Conservation (phyloP, 208 protist genomes). For the Acanthamoeba castellanii region DNA sequence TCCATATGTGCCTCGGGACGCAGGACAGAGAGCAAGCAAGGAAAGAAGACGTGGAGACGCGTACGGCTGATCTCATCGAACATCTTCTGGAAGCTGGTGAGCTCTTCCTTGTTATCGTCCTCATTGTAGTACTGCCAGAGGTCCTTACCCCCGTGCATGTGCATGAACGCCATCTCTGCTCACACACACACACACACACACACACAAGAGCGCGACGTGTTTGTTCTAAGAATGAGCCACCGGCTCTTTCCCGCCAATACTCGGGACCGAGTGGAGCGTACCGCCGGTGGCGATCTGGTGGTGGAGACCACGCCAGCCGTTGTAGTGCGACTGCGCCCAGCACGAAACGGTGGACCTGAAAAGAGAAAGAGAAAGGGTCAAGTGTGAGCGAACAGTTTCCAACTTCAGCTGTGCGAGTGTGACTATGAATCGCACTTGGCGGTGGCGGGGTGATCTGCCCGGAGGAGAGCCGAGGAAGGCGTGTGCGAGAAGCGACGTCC, state of each 20-base stretch:
- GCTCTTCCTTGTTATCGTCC: conserved; percentile 47
- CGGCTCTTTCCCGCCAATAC: neutral
- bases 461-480: neutral
- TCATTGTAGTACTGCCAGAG: conserved; percentile 69
- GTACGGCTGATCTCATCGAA: conserved; percentile 54
- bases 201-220: neutral
- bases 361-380: neutral
- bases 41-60: neutral
- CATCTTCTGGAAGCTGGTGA: conserved; percentile 51
- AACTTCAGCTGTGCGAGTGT: too few relatives aligned
- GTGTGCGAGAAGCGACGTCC: conserved; percentile 64
- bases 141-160: conserved; percentile 45
- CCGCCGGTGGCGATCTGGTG: conserved; percentile 55
- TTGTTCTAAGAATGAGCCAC: neutral
- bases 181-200: neutral
- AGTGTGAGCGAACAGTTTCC: too few relatives aligned
- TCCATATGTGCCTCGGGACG: too few relatives aligned
- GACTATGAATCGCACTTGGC: neutral
- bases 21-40: neutral
- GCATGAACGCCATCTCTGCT: conserved; percentile 58
- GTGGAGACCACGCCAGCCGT: conserved; percentile 42
- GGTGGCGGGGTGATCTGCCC: conserved; percentile 49
- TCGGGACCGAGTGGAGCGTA: neutral
- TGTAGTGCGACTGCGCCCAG: conserved; percentile 63
- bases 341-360: conserved; percentile 3